Base-by-base conservation (phyloP, 352 stramenopile species). In the Phytophthora hibernalis region DNA sequence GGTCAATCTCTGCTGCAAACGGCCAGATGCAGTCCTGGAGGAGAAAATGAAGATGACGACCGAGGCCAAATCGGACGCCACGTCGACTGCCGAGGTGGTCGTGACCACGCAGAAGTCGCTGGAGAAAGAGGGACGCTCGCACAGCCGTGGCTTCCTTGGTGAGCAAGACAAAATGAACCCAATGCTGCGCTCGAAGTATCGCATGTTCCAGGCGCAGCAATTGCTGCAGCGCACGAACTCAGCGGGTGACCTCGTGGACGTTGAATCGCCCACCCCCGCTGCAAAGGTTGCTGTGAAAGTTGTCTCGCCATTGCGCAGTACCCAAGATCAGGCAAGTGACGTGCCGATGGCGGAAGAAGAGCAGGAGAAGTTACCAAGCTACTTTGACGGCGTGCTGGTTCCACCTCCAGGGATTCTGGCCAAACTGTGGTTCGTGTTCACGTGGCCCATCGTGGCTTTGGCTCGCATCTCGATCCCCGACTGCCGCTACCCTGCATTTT, bases 401-500 rank as follows among this genome's bases (percentile, higher is more conserved):
- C 61, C 81, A 18, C 84, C 79, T 9, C 44, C 52, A 48, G 78
- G 76, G 21, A 30, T 79, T 22, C 26, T 79, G 33, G 74, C 70
- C 22, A 89, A 85, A 72, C 28, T 87, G 20, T 90, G 74, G 76
- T 91, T 85, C 24, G 61, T 78, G 20, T 75, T 91, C 44, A 89
- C 85, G 38, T 78, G 72, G 6, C 87, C 87, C n/a, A 89, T 93
- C 43, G 80, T 90, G 4, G 42, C 86, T 7, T 69, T 89, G 26
- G 79, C 84, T 26, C 83, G 82, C 7, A 65, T 91, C 40, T 93
- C 85, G 26, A 91, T 93, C 26, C 85, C 85, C 11, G 85, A 93
- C 71, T 90, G 80, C 58, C 78, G 73, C 10, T 92, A 89, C 47
- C 79, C 82, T 18, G 42, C 60, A 1, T 91, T 91, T 52, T 85